Conservation (phyloP, 805 yeast genomes). For the Candida cerambycidarum region DNA sequence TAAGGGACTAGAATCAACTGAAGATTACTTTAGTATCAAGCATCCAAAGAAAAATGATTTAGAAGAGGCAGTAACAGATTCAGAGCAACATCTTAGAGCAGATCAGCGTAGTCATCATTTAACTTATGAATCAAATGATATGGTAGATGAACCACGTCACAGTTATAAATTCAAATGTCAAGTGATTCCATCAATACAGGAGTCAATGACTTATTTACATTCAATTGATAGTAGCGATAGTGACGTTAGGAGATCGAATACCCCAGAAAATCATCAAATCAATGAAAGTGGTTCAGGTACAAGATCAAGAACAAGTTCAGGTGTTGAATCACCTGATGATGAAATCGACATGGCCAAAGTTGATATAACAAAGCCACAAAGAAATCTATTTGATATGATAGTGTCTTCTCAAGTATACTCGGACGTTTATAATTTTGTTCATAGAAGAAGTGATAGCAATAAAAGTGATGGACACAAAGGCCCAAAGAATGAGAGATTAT, state of each 20-base stretch:
- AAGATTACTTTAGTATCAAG: no score
- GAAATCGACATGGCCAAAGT: constrained; percentile 30
- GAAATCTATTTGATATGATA: constrained; percentile 27
- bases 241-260: no score
- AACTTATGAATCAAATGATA: not conserved
- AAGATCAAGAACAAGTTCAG: not conserved
- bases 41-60: no score
- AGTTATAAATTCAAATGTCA: no score
- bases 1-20: not conserved
- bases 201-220: no score
- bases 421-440: constrained; percentile 18
- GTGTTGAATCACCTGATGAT: constrained; percentile 15
- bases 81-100: not conserved
- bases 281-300: no score
- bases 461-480: not conserved
- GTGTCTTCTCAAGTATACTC: constrained; percentile 31
- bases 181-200: not conserved
- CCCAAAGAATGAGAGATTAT: not conserved
- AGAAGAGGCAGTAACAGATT: no score
- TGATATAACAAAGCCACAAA: constrained; percentile 23
- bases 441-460: not conserved
- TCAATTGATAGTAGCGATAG: no score
- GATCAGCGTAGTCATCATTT: not conserved
- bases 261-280: no score
- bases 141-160: not conserved